Evolutionary conservation across 192 early-diverging fungal genomes (phyloP).

Genomic region (Nowakowskiella sp.): DNA sequence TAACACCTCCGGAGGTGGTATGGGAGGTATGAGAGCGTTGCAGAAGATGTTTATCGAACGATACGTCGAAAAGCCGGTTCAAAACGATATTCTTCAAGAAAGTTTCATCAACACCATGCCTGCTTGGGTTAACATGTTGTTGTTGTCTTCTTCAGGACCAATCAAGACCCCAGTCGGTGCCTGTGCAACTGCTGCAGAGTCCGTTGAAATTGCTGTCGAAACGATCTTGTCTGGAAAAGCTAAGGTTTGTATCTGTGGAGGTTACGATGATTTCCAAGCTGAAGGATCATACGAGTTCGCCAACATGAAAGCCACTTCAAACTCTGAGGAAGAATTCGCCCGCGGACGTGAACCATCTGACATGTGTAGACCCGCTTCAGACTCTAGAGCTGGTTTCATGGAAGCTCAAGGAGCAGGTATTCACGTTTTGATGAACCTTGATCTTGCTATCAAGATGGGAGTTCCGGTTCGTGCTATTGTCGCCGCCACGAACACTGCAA

Average conservation of each 20-base stretch:
- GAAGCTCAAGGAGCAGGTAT: conserved; percentile 86
- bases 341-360: conserved; percentile 79
- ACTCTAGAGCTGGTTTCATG: conserved; percentile 86
- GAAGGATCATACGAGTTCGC: conserved; percentile 92
- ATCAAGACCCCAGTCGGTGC: conserved; percentile 92
- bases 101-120: conserved; percentile 92
- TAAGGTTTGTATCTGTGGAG: conserved; percentile 87
- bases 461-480: conserved; percentile 88
- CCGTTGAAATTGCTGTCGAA: conserved; percentile 86
- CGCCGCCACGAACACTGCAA: conserved; percentile 78
- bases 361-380: conserved; percentile 84
- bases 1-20: conserved; percentile 81
- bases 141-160: conserved; percentile 85
- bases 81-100: conserved; percentile 91
- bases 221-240: conserved; percentile 85
- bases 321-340: conserved; percentile 72
- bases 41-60: conserved; percentile 74
- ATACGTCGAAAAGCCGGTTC: conserved; percentile 68
- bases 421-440: conserved; percentile 82
- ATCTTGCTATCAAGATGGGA: conserved; percentile 84
- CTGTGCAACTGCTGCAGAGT: conserved; percentile 86
- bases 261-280: conserved; percentile 87
- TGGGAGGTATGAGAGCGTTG: conserved; percentile 76
- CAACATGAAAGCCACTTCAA: conserved; percentile 92
- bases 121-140: conserved; percentile 95